phyloP scores from a whole-genome alignment of 106 monocot species.

The Dendrobium catenatum region DNA sequence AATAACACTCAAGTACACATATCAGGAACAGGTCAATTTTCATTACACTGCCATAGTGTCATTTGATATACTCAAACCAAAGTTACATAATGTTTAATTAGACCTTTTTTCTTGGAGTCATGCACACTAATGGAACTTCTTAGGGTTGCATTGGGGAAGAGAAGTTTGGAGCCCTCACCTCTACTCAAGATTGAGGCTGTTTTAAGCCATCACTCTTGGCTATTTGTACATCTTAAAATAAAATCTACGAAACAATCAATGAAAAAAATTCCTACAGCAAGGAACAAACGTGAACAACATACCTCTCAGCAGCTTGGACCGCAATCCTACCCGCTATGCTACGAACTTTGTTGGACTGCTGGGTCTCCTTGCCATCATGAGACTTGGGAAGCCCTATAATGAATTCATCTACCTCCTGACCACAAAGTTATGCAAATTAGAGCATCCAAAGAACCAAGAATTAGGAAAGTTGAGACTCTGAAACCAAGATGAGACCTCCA shows the following conservation, averaged over 20 bases:
- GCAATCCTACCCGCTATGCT: conserved; percentile 83
- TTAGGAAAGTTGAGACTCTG: neutral
- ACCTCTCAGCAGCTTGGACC: conserved; percentile 81
- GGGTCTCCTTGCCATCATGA: conserved; percentile 65
- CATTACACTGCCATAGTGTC: too few relatives aligned
- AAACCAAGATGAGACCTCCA: conserved; percentile 32
- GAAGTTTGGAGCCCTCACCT: neutral
- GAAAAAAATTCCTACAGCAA: neutral
- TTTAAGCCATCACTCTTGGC: neutral
- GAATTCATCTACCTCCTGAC: conserved; percentile 81
- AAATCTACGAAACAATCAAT: neutral
- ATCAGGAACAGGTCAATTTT: too few relatives aligned
- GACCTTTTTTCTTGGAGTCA: neutral
- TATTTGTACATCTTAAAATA: neutral
- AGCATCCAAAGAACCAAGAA: neutral
- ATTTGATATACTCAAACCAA: too few relatives aligned
- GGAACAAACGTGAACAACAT: neutral
- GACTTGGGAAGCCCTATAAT: conserved; percentile 81
- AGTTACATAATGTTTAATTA: too few relatives aligned
- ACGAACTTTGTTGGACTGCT: conserved; percentile 87
- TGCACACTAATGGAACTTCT: neutral
- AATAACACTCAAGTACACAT: too few relatives aligned
- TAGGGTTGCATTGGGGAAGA: neutral
- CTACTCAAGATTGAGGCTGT: neutral
- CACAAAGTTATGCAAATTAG: neutral